Evolutionary conservation across 2,329 filamentous ascomycete species (phyloP).

Genomic region (Neofusicoccum parvum): DNA sequence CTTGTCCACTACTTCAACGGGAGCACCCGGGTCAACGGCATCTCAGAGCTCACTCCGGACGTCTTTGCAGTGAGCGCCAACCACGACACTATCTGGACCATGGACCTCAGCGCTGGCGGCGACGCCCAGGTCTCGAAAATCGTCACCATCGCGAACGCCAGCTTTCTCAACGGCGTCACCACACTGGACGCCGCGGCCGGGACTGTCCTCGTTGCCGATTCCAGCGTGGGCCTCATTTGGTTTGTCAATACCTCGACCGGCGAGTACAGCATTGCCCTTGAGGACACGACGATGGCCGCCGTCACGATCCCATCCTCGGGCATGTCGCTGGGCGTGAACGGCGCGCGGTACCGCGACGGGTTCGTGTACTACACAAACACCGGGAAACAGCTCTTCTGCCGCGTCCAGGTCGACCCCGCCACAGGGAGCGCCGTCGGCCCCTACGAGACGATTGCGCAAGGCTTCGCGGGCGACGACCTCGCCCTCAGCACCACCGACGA

Average conservation of each 20-base stretch:
- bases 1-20: conserved; percentile 33
- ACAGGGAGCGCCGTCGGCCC: conserved; percentile 12
- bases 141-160: conserved; percentile 23
- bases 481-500: neutral
- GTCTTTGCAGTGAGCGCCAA: conserved; percentile 34
- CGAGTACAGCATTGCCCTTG: conserved; percentile 22
- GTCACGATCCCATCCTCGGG: conserved; percentile 16
- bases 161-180: conserved; percentile 30
- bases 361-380: conserved; percentile 31
- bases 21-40: conserved; percentile 34
- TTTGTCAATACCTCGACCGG: conserved; percentile 24
- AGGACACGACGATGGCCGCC: conserved; percentile 24
- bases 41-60: conserved; percentile 38
- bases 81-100: neutral
- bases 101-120: conserved; percentile 26
- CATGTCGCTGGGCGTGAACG: conserved; percentile 30
- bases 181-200: conserved; percentile 22
- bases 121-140: conserved; percentile 23
- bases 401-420: conserved; percentile 23
- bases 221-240: conserved; percentile 26
- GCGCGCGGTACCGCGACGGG: conserved; percentile 23
- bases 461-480: neutral
- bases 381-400: conserved; percentile 20
- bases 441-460: neutral
- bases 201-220: conserved; percentile 29